A percentile compares a stretch with the other conserved stretches of the same genome.
These are phyloP conservation scores for Arthrobotrys pseudoclavata DNA, from an alignment of 2,329 filamentous ascomycete species.

Conservation along the genomic window DNA sequence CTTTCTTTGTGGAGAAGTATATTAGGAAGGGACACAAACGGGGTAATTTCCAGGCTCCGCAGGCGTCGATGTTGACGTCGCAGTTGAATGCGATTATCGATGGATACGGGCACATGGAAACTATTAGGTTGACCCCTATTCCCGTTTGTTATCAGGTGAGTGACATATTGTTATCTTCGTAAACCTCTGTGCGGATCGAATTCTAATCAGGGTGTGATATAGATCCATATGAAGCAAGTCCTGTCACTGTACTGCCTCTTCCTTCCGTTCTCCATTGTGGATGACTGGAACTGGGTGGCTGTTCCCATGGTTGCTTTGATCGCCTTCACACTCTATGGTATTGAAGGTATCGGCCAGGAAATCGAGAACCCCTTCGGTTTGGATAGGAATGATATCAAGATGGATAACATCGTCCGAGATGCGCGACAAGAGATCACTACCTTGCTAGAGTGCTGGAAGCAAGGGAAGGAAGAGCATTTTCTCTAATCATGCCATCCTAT, in stretches of 20 bases:
- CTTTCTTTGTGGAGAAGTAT: constrained; percentile 73
- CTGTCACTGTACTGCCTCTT: constrained; percentile 74
- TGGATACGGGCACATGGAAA: constrained; percentile 75
- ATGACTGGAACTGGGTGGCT: constrained; percentile 75
- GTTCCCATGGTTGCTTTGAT: constrained; percentile 73
- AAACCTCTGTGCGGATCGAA: neutral
- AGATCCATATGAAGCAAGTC: constrained; percentile 76
- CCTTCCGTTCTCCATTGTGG: constrained; percentile 75
- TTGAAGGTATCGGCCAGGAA: constrained; percentile 72
- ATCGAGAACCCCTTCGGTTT: constrained; percentile 77
- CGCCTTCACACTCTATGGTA: constrained; percentile 73
- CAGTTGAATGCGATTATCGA: constrained; percentile 73
- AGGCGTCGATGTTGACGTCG: constrained; percentile 73
- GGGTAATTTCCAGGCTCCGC: constrained; percentile 74
- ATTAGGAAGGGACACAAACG: constrained; percentile 69
- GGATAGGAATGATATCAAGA: constrained; percentile 77
- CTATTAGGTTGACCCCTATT: constrained; percentile 74
- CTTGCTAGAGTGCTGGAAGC: constrained; percentile 72
- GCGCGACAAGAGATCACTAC: constrained; percentile 72
- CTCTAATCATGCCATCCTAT: constrained; percentile 20
- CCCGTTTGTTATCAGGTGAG: constrained; percentile 72
- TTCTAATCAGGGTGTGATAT: neutral
- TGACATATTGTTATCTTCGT: constrained; percentile 4
- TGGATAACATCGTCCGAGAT: constrained; percentile 75
- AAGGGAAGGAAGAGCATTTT: constrained; percentile 62